Evolutionary conservation across 306 rosid species (phyloP).

Genomic region (Argentina anserina): DNA sequence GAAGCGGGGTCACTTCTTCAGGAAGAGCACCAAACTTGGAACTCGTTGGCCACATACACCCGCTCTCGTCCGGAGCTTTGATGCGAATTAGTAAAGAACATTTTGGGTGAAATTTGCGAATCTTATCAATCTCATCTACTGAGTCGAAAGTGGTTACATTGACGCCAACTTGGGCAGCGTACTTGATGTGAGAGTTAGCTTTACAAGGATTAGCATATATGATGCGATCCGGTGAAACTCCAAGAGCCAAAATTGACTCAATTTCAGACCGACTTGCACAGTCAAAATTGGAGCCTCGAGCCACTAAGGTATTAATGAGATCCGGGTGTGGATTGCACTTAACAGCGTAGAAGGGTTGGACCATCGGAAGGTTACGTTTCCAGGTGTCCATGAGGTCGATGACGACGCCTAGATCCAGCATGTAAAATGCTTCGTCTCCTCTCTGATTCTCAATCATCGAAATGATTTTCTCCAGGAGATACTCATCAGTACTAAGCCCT

Average conservation of each 20-base stretch:
- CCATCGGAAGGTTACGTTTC: conserved; percentile 36
- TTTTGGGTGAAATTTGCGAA: conserved; percentile 38
- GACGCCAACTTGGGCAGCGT: conserved; percentile 49
- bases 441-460: neutral
- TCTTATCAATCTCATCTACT: conserved; percentile 34
- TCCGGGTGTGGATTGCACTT: conserved; percentile 49
- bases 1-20: conserved; percentile 39
- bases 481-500: too few relatives aligned
- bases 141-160: conserved; percentile 58
- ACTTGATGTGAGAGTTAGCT: conserved; percentile 44
- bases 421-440: conserved; percentile 31
- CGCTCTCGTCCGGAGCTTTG: conserved; percentile 35
- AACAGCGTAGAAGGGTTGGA: conserved; percentile 46
- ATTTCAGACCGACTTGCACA: conserved; percentile 57
- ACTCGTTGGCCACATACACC: conserved; percentile 28
- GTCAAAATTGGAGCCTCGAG: conserved; percentile 48
- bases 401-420: conserved; percentile 31
- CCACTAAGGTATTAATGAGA: conserved; percentile 36
- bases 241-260: conserved; percentile 42
- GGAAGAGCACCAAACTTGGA: conserved; percentile 53
- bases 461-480: neutral
- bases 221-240: conserved; percentile 50
- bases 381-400: conserved; percentile 33
- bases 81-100: conserved; percentile 43
- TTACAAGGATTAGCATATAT: conserved; percentile 58